These are phyloP conservation scores for Neoboletus magnificus DNA, from an alignment of 768 basidiomycete species.

Conservation along the genomic window DNA sequence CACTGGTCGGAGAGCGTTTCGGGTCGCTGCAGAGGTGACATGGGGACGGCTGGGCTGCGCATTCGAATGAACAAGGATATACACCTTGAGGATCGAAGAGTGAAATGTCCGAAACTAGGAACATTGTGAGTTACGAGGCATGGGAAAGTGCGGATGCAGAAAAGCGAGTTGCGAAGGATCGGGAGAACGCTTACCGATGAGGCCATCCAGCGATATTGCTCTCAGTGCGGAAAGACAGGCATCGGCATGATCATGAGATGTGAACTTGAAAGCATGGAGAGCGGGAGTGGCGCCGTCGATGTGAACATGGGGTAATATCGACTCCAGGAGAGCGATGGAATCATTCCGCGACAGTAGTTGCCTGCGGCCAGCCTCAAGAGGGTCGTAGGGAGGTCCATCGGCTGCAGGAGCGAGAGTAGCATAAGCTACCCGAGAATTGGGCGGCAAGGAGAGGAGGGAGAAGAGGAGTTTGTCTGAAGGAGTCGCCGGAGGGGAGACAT, in stretches of 20 bases:
- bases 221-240: slow-evolving; percentile 33
- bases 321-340: slow-evolving; percentile 41
- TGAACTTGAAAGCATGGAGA: slow-evolving; percentile 59
- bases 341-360: slow-evolving; percentile 40
- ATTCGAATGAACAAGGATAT: slow-evolving; percentile 52
- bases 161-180: not conserved
- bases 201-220: slow-evolving; percentile 44
- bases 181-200: slow-evolving; percentile 44
- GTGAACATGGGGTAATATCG: slow-evolving; percentile 51
- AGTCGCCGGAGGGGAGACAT: slow-evolving; percentile 31
- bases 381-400: slow-evolving; percentile 32
- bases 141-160: slow-evolving; percentile 2
- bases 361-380: slow-evolving; percentile 56
- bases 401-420: slow-evolving; percentile 39
- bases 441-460: slow-evolving; percentile 45
- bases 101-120: slow-evolving; percentile 40
- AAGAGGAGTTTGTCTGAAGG: slow-evolving; percentile 42
- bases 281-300: slow-evolving; percentile 40
- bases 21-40: slow-evolving; percentile 37
- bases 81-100: slow-evolving; percentile 48
- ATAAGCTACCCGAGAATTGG: slow-evolving; percentile 42
- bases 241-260: slow-evolving; percentile 33
- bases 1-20: slow-evolving; percentile 13
- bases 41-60: slow-evolving; percentile 38
- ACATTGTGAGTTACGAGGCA: slow-evolving; percentile 7